Base-by-base conservation (phyloP, 2,329 filamentous ascomycete genomes). In the Lachnellula suecica region DNA sequence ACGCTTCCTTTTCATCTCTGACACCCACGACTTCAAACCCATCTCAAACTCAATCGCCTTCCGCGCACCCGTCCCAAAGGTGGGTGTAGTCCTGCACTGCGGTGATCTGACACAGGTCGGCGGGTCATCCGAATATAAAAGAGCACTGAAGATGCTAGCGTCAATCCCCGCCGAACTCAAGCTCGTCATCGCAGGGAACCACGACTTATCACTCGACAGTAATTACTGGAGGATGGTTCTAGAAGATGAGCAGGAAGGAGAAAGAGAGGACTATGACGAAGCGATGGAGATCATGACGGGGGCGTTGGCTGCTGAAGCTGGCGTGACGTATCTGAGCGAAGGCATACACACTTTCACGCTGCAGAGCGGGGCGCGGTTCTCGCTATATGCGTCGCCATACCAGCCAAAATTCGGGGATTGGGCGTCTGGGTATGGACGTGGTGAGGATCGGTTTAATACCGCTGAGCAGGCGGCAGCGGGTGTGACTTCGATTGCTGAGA, bases 151-250 rank as follows among this genome's bases (percentile, higher is more conserved):
- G 17, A 57, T 63, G 44, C 53, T 65, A 2, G 45, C 53, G 11
- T 59, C 60, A 1, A 73, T 80, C 31, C 68, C 78, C 13, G 81
- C 81, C 2, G 73, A 76, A 8, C 65, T 85, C 4, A 86, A 85
- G 60, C 70, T 86, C 22, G 76, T 85, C 19, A 84, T 86, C 53
- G 77, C 82, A 0, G 83, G 83, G 0, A 85, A 85, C 61, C 83
- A 86, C 66, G 82, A 85, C 60, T 70, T 83, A 40, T 78, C 75
- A 4, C 71, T 85, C 1, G 81, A 86, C 56, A n/a, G 25, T 22
- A 29, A 56, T 3, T 53, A 50, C 19, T 62, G 58, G 54, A 19
- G 34, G 35, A 17, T 22, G 23, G 13, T 25, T n/a, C 3, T 40
- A 1, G 50, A 48, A 29, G 47, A 54, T 1, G 57, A 66, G 6